Percentiles rank a stretch among this genome's conserved stretches.
phyloP scores from a whole-genome alignment of 2,329 filamentous ascomycete species.

The Aspergillus neoniger region DNA sequence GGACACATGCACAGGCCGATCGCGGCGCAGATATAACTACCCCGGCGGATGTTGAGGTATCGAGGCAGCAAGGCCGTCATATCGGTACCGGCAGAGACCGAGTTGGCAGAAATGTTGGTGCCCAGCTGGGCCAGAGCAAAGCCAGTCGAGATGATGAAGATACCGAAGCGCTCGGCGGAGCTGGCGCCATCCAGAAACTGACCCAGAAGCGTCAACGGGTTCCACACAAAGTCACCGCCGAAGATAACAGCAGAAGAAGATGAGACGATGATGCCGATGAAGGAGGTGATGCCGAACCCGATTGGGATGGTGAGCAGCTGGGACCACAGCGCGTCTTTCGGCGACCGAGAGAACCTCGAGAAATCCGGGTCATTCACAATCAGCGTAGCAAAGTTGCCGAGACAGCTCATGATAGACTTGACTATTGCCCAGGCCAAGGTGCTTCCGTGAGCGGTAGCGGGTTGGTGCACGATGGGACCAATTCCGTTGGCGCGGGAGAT shows the following conservation, averaged over 20 bases:
- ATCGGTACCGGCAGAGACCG: slow-evolving; percentile 78
- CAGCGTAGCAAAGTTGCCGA: slow-evolving; percentile 87
- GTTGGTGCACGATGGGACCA: slow-evolving; percentile 77
- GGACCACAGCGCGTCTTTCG: slow-evolving; percentile 74
- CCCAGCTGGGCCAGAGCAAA: slow-evolving; percentile 80
- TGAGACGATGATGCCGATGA: slow-evolving; percentile 80
- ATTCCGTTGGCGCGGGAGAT: slow-evolving; percentile 78
- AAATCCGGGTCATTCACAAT: slow-evolving; percentile 83
- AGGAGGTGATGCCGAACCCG: slow-evolving; percentile 75
- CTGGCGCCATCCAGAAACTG: slow-evolving; percentile 69
- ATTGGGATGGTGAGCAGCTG: slow-evolving; percentile 74
- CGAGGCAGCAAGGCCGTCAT: slow-evolving; percentile 78
- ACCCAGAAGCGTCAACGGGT: slow-evolving; percentile 68
- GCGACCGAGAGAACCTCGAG: slow-evolving; percentile 76
- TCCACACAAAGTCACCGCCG: slow-evolving; percentile 65
- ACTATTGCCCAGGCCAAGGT: slow-evolving; percentile 79
- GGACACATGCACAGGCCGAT: slow-evolving; percentile 85
- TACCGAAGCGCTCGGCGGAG: slow-evolving; percentile 69
- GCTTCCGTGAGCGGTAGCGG: slow-evolving; percentile 63
- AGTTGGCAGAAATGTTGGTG: slow-evolving; percentile 86
- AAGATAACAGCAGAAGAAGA: slow-evolving; percentile 68
- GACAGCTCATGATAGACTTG: slow-evolving; percentile 81
- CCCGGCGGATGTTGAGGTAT: slow-evolving; percentile 81
- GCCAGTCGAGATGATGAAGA: slow-evolving; percentile 70
- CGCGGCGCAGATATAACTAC: slow-evolving; percentile 79